A percentile compares a stretch with the other conserved stretches of the same genome.
These are phyloP conservation scores for Aspergillus egyptiacus DNA, from an alignment of 495 filamentous ascomycete species.

Conservation along the genomic window DNA sequence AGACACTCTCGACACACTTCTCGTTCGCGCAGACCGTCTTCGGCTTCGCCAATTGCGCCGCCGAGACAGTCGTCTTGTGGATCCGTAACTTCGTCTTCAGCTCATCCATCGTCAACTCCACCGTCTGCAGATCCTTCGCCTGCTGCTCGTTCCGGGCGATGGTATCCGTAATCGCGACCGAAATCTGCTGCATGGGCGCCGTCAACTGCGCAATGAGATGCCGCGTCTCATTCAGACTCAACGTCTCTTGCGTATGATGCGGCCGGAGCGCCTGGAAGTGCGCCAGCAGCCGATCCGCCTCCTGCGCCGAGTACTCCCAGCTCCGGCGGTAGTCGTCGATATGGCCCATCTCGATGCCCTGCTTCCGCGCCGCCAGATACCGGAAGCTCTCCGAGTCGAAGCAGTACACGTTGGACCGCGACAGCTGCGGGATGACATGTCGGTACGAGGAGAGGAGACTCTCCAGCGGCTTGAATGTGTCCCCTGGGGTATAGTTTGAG, in stretches of 20 bases:
- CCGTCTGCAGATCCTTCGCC: not conserved
- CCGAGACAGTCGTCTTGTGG: constrained; percentile 6
- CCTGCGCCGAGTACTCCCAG: constrained; percentile 6
- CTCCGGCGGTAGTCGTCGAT: constrained; percentile 8
- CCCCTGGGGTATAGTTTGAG: constrained; percentile 7
- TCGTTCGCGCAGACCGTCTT: constrained; percentile 8
- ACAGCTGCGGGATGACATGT: constrained; percentile 1
- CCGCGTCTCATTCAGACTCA: constrained; percentile 8
- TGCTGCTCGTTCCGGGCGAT: constrained; percentile 3
- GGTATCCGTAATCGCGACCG: constrained; percentile 6
- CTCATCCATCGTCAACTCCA: not conserved
- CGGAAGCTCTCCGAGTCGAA: constrained; percentile 10
- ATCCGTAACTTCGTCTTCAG: not conserved
- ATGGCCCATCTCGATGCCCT: constrained; percentile 9
- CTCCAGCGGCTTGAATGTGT: constrained; percentile 6
- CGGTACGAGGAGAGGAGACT: constrained; percentile 5
- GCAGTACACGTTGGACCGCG: constrained; percentile 4
- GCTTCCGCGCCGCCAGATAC: constrained; percentile 1
- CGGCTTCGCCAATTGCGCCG: not conserved
- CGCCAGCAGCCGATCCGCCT: constrained; percentile 4
- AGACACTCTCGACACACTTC: not conserved
- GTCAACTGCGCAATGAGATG: constrained; percentile 9
- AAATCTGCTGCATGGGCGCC: constrained; percentile 8
- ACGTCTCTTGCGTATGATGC: constrained; percentile 8
- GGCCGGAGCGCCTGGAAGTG: constrained; percentile 6